phyloP scores from a whole-genome alignment of 2,329 filamentous ascomycete genomes.

The Fusarium virguliforme region DNA sequence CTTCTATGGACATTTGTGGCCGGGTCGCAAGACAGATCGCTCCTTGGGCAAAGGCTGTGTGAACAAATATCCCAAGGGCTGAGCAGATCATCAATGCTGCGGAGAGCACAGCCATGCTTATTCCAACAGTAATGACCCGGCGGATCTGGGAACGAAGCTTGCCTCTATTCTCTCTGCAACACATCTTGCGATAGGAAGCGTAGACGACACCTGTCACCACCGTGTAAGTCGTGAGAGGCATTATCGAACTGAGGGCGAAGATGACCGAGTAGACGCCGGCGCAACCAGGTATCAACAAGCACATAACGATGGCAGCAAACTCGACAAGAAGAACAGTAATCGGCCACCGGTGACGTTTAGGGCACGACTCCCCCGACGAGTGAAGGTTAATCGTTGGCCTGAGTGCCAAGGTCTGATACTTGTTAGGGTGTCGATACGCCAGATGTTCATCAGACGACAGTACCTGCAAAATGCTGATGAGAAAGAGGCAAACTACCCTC shows the following conservation, averaged over 20 bases:
- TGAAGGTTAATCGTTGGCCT: neutral
- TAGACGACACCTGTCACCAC: neutral
- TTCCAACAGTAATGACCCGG: neutral
- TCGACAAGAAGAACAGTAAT: neutral
- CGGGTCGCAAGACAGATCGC: neutral
- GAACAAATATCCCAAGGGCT: neutral
- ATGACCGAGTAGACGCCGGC: neutral
- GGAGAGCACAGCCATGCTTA: neutral
- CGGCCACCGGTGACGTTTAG: neutral
- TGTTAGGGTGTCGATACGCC: neutral
- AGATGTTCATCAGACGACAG: neutral
- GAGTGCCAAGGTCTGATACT: neutral
- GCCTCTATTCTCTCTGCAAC: neutral
- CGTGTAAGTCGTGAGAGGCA: neutral
- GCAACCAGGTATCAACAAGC: neutral
- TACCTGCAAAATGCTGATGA: neutral
- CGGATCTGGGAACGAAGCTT: neutral
- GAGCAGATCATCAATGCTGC: neutral
- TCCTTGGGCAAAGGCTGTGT: neutral
- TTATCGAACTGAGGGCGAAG: neutral
- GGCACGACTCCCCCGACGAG: neutral
- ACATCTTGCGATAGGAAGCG: neutral
- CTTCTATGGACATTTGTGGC: neutral
- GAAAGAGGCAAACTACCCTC: neutral
- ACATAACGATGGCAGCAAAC: neutral